Evolutionary conservation across 179 eudicot species (phyloP), one percentile per base, ranked within the genome.

Genomic region (Pouteria campechiana): DNA sequence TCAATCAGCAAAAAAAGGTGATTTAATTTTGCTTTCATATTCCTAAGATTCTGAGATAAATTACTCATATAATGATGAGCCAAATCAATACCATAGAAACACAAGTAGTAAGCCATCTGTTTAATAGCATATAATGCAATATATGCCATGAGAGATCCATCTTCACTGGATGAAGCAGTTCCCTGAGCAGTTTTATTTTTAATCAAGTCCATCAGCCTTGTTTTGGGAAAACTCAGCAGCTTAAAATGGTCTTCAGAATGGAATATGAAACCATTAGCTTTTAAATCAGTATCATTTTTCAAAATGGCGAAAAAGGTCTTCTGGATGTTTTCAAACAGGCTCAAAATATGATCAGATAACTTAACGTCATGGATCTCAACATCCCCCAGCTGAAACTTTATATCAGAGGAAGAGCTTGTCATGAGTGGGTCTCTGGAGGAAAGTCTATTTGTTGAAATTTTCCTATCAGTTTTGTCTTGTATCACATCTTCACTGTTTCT

Each of bases 31-130:
- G 57, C 19, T 54, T 54, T 66, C 37, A 67, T 50, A 46, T 21
- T 44, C 54, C 60, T 60, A 37, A 67, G 46, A 15, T 33, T 54
- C 41, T 56, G 62, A 53, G 47, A 34, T 48, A 81, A 52, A 48
- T 64, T 62, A 43, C 52, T 49, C 2, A 56, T n/a, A 46, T 71
- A 69, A 11, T 47, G 55, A 61, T 66, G 57, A 13, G 75, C 60
- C 17, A 50, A 41, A 41, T 72, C 58, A 59, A 81, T 60, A 17
- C 93, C 93, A 56, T 35, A 74, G 57, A 54, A 72, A 54, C 77
- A 72, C 32, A 81, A 60, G 67, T 73, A 77, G 77, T 76, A 81
- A 37, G 73, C 59, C 79, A 78, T 74, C 53, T 69, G 82, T 54
- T 81, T 81, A 42, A 81, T 69, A 47, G 77, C 74, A 61, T 70